These are phyloP conservation scores for Zelopaecilomyces penicillatus DNA, from an alignment of 2,329 filamentous ascomycete genomes.

Conservation along the genomic window DNA sequence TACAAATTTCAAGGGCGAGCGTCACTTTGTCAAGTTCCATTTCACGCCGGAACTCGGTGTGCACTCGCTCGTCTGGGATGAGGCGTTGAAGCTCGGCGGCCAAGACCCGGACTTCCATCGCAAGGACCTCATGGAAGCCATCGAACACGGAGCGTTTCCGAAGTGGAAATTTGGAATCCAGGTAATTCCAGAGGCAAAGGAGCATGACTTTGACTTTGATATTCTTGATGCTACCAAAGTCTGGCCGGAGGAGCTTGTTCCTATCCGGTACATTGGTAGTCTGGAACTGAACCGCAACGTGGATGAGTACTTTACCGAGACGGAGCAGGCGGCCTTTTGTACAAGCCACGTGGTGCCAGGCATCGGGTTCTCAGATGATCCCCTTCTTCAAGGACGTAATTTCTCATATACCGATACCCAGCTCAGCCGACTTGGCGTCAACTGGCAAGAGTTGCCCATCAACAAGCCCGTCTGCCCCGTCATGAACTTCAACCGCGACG, in stretches of 20 bases:
- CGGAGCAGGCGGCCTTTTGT: conserved; percentile 76
- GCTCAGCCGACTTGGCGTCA: conserved; percentile 60
- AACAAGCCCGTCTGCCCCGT: conserved; percentile 68
- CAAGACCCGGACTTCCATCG: conserved; percentile 77
- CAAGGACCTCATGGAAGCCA: conserved; percentile 67
- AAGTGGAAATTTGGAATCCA: conserved; percentile 83
- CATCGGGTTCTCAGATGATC: conserved; percentile 67
- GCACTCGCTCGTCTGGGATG: conserved; percentile 71
- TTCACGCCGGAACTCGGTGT: conserved; percentile 68
- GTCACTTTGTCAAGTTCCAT: conserved; percentile 70
- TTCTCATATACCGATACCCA: conserved; percentile 71
- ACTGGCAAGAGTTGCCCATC: conserved; percentile 71
- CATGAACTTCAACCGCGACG: conserved; percentile 70
- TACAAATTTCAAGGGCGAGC: conserved; percentile 57
- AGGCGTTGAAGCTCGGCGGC: conserved; percentile 64
- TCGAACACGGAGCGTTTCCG: conserved; percentile 61
- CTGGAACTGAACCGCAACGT: conserved; percentile 71
- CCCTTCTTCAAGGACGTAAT: conserved; percentile 63
- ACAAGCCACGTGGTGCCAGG: conserved; percentile 73
- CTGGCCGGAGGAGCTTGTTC: conserved; percentile 72
- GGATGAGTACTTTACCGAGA: conserved; percentile 76
- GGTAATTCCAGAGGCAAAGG: conserved; percentile 59
- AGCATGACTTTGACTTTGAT: conserved; percentile 77
- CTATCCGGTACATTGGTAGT: conserved; percentile 70
- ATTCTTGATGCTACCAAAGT: conserved; percentile 79